Conservation (phyloP, 495 filamentous ascomycete species). For the Daldinia childiae region DNA sequence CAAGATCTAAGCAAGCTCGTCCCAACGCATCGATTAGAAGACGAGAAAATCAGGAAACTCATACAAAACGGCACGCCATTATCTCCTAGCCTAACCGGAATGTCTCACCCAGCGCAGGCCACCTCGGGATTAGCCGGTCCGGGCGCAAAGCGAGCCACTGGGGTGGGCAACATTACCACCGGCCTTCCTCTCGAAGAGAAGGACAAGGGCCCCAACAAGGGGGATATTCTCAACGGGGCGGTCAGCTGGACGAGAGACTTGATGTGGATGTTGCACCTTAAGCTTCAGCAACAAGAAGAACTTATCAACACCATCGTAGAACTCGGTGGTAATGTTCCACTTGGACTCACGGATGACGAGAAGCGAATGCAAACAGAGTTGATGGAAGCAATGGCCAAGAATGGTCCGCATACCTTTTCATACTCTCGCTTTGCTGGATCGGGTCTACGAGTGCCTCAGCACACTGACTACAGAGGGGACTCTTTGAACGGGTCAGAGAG, state of each 20-base stretch:
- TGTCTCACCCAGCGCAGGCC: conserved; percentile 72
- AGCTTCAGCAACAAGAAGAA: conserved; percentile 87
- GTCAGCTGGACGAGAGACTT: conserved; percentile 97
- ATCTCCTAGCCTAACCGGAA: conserved; percentile 75
- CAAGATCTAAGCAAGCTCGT: conserved; percentile 95
- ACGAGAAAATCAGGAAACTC: conserved; percentile 96
- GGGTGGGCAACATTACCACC: conserved; percentile 85
- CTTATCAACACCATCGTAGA: conserved; percentile 76
- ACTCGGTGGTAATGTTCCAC: conserved; percentile 77
- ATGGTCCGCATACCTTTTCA: conserved; percentile 72
- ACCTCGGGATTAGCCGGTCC: conserved; percentile 88
- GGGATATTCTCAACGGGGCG: conserved; percentile 95
- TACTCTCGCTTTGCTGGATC: conserved; percentile 87
- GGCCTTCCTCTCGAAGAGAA: conserved; percentile 94
- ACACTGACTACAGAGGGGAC: conserved; percentile 91
- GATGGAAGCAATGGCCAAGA: conserved; percentile 81
- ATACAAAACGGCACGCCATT: conserved; percentile 89
- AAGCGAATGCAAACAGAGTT: conserved; percentile 94
- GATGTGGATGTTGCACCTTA: conserved; percentile 93
- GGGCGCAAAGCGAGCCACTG: conserved; percentile 80
- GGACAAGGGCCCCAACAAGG: conserved; percentile 98
- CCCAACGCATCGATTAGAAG: conserved; percentile 89
- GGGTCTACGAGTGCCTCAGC: conserved; percentile 88
- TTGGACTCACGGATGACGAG: conserved; percentile 90
- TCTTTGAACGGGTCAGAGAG: conserved; percentile 60